These are phyloP conservation scores for Colletotrichum echinochloae DNA, from an alignment of 2,329 filamentous ascomycete genomes.

Conservation along the genomic window DNA sequence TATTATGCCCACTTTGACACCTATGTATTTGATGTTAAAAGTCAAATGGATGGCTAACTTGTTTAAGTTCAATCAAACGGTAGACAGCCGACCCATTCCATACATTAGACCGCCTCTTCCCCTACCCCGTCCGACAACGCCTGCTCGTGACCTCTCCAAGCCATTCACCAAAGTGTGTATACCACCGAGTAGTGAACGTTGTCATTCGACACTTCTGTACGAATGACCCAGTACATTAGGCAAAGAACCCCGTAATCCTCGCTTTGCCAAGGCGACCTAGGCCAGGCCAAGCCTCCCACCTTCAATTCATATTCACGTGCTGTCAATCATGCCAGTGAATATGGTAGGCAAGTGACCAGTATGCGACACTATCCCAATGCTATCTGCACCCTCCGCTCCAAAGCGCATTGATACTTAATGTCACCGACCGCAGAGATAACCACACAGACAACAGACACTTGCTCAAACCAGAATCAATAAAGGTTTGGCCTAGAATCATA, in stretches of 20 bases:
- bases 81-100: neutral
- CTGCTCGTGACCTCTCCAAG: neutral
- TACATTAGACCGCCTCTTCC: neutral
- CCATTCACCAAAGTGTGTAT: neutral
- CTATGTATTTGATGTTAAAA: no score
- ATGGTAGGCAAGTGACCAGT: slow-evolving; percentile 25
- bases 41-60: no score
- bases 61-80: no score
- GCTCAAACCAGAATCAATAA: no score
- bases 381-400: neutral
- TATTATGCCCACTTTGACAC: no score
- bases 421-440: neutral
- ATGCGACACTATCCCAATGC: slow-evolving; percentile 4
- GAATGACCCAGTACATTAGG: neutral
- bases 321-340: neutral
- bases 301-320: slow-evolving; percentile 28
- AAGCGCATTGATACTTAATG: neutral
- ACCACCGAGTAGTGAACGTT: no score
- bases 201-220: neutral
- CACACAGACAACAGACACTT: neutral
- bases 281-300: slow-evolving; percentile 1
- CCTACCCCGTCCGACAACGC: neutral
- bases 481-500: neutral
- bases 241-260: neutral
- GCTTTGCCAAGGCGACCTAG: neutral